Evolutionary conservation across 768 basidiomycete species (phyloP), one percentile per base, ranked within the genome.

Genomic region (Xerocomellus amylosporus): DNA sequence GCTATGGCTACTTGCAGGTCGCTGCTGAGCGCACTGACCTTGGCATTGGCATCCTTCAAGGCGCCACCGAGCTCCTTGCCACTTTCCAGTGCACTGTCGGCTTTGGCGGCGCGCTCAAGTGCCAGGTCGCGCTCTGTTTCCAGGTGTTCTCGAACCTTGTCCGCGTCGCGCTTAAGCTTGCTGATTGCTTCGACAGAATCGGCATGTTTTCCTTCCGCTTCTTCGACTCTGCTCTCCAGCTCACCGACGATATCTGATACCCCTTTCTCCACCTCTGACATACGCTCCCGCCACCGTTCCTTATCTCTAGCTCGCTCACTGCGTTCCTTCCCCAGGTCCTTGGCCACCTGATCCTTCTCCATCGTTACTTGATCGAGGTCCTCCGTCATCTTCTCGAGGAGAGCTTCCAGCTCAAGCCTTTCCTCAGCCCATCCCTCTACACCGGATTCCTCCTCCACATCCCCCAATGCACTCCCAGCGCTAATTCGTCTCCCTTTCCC

Each of bases 361-460:
- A 62, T 66, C 43, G 72, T 68, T 30, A 70, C 73, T n/a, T 75
- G 77, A 5, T 73, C 70, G 56, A 74, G 68, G 51, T 73, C 72
- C 28, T 59, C 62, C 30, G 60, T 59, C 51, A 67, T 60, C 41
- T 63, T 64, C 43, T 78, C 74, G 9, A 82, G 66, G 49, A 83
- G 75, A 7, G 73, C 75, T 58, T 77, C 79, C 39, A 83, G 71
- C 20, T 73, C 74, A 3, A 82, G 80, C 66, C 81, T 87, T 67
- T 90, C 87, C 55, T 88, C 87, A 28, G 82, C 72, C 87, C 86
- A 88, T 12, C 75, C 80, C 59, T 90, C 88, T 1, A 75, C 85
- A 44, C 66, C 72, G 12, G 77, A 75, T 53, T 87, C 84, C 62
- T 90, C 89, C 38, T 76, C 77, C 2, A 89, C 83, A 56, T 84